These are phyloP conservation scores for Trichoderma breve DNA, from an alignment of 2,329 filamentous ascomycete genomes.

Conservation along the genomic window DNA sequence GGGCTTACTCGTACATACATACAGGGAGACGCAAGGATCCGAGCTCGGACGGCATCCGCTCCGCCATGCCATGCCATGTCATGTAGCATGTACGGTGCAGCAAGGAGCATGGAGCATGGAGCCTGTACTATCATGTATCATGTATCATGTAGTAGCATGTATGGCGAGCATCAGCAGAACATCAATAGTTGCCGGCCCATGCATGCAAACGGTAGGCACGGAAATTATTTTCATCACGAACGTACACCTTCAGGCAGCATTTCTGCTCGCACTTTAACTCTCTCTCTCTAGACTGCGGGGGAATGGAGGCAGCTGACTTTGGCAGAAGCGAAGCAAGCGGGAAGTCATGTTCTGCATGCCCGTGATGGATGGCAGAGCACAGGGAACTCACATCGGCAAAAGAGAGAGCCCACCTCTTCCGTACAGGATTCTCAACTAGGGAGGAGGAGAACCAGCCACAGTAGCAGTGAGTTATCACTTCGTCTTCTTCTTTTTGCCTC, in stretches of 20 bases:
- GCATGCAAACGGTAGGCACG: slow-evolving; percentile 16
- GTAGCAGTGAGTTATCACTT: background rate
- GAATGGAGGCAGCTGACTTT: slow-evolving; percentile 11
- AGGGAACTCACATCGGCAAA: background rate
- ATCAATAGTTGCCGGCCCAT: background rate
- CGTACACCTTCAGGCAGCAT: background rate
- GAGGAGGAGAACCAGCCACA: background rate
- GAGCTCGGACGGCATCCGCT: slow-evolving; percentile 9
- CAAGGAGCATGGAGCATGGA: background rate
- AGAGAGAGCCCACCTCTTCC: background rate
- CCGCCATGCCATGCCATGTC: slow-evolving; percentile 6
- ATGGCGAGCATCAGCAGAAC: slow-evolving; percentile 17
- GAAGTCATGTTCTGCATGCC: slow-evolving; percentile 5
- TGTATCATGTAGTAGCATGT: background rate
- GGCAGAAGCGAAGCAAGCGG: background rate
- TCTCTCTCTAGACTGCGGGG: background rate
- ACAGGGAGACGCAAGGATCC: slow-evolving; percentile 7
- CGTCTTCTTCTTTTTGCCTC: background rate
- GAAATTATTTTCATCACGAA: background rate
- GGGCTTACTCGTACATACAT: background rate
- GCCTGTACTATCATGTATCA: background rate
- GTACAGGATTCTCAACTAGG: background rate
- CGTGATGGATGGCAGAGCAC: slow-evolving; percentile 8
- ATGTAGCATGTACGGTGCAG: background rate
- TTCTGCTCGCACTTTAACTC: background rate